Conservation (phyloP, 2,329 filamentous ascomycete genomes). For the Fusarium illudens region DNA sequence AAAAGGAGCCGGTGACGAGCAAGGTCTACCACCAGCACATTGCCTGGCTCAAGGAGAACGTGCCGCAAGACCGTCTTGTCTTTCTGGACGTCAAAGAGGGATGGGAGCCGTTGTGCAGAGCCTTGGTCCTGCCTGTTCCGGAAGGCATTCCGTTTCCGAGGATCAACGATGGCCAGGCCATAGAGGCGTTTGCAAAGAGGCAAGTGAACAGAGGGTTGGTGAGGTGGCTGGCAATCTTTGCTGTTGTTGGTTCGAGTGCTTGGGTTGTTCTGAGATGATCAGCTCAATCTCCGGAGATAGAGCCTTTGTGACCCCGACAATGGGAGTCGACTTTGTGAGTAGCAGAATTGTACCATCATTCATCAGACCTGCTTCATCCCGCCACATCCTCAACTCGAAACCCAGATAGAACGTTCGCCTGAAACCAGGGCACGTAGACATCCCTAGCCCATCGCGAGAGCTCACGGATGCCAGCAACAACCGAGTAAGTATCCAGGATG, state of each 20-base stretch:
- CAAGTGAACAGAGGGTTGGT: neutral
- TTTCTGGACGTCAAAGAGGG: constrained; percentile 42
- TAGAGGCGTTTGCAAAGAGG: neutral
- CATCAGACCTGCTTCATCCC: neutral
- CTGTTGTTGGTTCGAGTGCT: neutral
- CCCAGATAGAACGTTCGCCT: neutral
- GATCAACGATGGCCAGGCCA: neutral
- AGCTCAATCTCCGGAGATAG: neutral
- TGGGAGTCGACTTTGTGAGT: no score
- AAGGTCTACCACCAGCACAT: constrained; percentile 13
- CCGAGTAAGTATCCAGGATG: constrained; percentile 21
- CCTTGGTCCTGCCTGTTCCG: constrained; percentile 28
- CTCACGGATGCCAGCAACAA: constrained; percentile 27
- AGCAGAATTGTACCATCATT: neutral
- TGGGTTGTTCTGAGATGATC: neutral
- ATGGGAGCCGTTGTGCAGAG: constrained; percentile 47
- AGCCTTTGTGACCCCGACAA: no score
- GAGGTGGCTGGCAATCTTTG: neutral
- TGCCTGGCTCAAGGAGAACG: constrained; percentile 12
- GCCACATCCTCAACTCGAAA: neutral
- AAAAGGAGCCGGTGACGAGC: constrained; percentile 1
- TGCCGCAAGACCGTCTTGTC: constrained; percentile 40
- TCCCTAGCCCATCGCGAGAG: constrained; percentile 20
- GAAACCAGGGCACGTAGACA: constrained; percentile 31
- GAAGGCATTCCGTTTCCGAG: neutral